Evolutionary conservation across 2,329 filamentous ascomycete species (phyloP), one percentile per base, ranked within the genome.

Genomic region (Phialophora tarda): DNA sequence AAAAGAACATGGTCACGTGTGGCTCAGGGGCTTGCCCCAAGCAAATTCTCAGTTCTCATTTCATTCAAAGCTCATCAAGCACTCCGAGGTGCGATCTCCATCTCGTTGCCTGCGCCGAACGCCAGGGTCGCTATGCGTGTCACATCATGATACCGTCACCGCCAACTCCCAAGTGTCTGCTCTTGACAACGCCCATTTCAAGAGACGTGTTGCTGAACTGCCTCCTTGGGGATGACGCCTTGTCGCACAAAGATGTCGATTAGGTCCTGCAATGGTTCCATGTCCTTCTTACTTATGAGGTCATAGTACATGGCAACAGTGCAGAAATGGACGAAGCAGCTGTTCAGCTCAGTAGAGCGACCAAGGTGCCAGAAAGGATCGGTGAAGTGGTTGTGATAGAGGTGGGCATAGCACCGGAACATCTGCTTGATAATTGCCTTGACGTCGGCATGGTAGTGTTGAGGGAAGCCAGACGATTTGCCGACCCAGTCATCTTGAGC

Each of bases 361-460:
- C 91, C 92, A 71, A 94, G 84, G 77, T 93, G 89, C 80, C 92
- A 94, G 79, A 93, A 92, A 4, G 90, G 91, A 72, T 92, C 90
- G 67, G 89, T 82, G 79, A 92, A 99, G 79, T 99, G 95, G 64
- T 93, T 92, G 86, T 96, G 97, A 83, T 99, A 99, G 68, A 99
- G 88, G 79, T 99, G 95, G 56, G 95, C 90, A 76, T 99, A 99
- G 73, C 97, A 94, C 66, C 95, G 91, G 84, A 99, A 98, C 90
- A 99, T 98, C 81, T 97, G 95, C 74, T 93, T 91, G 82, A 97
- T 94, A 75, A 97, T 95, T 71, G 90, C 90, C 82, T 96, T 93
- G 83, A 94, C 95, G 73, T 97, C 93, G 68, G 90, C 88, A 73
- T 94, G 85, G 78, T 97, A 98, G 71, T 92, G 91, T 70, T 91